Evolutionary conservation across 768 basidiomycete species (phyloP).

Genomic region (Xerocomus potaroensis): DNA sequence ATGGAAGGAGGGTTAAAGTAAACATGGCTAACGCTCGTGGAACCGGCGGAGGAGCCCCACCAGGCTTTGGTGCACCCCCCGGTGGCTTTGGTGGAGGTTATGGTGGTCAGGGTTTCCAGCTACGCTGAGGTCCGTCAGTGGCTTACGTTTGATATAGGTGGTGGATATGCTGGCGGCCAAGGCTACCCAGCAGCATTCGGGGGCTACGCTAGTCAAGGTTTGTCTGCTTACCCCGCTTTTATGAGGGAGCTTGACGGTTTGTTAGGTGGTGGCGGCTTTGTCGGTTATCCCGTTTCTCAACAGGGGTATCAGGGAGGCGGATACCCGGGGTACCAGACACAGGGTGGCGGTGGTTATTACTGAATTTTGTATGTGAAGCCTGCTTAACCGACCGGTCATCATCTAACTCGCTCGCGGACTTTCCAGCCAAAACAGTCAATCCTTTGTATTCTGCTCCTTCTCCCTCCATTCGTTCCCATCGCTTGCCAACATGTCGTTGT

Average conservation of each 20-base stretch:
- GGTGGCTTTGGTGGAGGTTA: constrained; percentile 30
- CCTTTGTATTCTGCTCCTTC: neutral
- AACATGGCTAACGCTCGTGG: constrained; percentile 80
- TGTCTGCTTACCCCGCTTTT: neutral
- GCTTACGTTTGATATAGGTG: constrained; percentile 23
- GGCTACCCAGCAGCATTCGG: constrained; percentile 27
- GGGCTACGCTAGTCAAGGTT: constrained; percentile 15
- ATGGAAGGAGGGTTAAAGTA: constrained; percentile 86
- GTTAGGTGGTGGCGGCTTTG: constrained; percentile 8
- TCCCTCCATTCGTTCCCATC: neutral
- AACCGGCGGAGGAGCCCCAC: constrained; percentile 42
- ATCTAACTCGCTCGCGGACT: neutral
- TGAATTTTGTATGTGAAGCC: constrained; percentile 8
- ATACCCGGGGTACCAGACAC: constrained; percentile 27
- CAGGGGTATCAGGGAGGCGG: constrained; percentile 23
- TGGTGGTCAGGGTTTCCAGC: constrained; percentile 13
- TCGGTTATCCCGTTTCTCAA: constrained; percentile 11
- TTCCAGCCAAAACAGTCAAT: neutral
- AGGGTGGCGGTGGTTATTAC: constrained; percentile 26
- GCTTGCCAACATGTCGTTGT: neutral
- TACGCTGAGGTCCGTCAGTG: neutral
- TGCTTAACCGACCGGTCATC: no score
- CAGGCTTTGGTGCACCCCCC: constrained; percentile 29
- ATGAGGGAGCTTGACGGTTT: neutral
- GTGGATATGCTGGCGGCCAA: constrained; percentile 29